Evolutionary conservation across 2,329 filamentous ascomycete species (phyloP).

Genomic region (Kalmusia sp.): DNA sequence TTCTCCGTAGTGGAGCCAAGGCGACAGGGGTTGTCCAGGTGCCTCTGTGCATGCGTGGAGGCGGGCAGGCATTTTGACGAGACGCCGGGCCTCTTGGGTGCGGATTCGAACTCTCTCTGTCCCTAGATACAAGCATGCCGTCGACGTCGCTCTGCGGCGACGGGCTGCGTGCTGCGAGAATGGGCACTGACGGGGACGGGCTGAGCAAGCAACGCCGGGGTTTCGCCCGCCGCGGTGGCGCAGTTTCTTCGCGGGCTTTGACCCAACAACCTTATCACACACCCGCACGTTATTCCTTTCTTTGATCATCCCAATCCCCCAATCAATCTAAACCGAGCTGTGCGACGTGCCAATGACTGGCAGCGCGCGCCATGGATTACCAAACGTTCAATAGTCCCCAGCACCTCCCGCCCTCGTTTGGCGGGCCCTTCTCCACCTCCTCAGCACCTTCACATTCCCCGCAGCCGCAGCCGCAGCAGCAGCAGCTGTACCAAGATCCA

Average conservation of each 20-base stretch:
- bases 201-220: constrained; percentile 3
- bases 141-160: not conserved
- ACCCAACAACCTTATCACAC: constrained; percentile 37
- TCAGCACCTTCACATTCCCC: constrained; percentile 37
- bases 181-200: not conserved
- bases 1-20: constrained; percentile 31
- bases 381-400: constrained; percentile 45
- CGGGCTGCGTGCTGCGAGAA: not conserved
- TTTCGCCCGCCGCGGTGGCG: constrained; percentile 3
- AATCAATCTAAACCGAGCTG: constrained; percentile 48
- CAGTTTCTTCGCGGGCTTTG: constrained; percentile 6
- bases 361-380: constrained; percentile 45
- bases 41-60: constrained; percentile 15
- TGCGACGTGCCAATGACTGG: constrained; percentile 48
- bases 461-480: constrained; percentile 41
- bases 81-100: constrained; percentile 6
- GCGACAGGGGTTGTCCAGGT: constrained; percentile 21
- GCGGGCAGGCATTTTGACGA: constrained; percentile 12
- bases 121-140: not conserved
- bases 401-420: constrained; percentile 38
- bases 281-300: constrained; percentile 39
- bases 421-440: constrained; percentile 38
- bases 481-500: constrained; percentile 38
- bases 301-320: constrained; percentile 38
- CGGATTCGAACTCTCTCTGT: not conserved